Percentiles rank a stretch among this genome's conserved stretches.
phyloP scores from a whole-genome alignment of 345 rosid species.

The Sapria himalayana region DNA sequence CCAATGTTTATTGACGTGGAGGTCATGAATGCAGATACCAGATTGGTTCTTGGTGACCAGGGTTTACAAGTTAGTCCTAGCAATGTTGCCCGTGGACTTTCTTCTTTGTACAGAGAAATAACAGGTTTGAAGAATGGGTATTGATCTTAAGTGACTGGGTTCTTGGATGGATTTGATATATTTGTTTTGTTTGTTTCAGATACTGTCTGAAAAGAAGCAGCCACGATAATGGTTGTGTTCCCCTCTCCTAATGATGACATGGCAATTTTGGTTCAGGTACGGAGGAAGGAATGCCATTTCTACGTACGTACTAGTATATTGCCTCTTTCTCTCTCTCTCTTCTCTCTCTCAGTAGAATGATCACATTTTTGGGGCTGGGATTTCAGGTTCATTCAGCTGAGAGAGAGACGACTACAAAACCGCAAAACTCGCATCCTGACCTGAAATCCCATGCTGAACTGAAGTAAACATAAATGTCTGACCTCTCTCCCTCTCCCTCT shows the following conservation, averaged over 20 bases:
- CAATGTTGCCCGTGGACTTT: slow-evolving; percentile 89
- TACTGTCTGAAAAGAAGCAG: slow-evolving; percentile 94
- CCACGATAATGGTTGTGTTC: slow-evolving; percentile 90
- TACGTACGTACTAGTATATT: too few species aligned
- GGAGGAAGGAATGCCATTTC: background rate
- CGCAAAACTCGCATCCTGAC: too few species aligned
- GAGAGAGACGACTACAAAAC: too few species aligned
- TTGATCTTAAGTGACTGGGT: slow-evolving; percentile 10
- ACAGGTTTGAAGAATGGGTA: slow-evolving; percentile 49
- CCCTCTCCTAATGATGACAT: slow-evolving; percentile 97
- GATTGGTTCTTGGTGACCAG: slow-evolving; percentile 84
- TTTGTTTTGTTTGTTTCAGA: slow-evolving; percentile 25
- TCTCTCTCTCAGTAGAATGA: too few species aligned
- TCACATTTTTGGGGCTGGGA: too few species aligned
- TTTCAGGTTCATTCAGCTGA: too few species aligned
- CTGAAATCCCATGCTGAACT: too few species aligned
- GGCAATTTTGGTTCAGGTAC: slow-evolving; percentile 96
- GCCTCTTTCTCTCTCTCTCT: too few species aligned
- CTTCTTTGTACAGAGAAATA: slow-evolving; percentile 82
- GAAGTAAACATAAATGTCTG: too few species aligned
- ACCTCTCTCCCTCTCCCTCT: too few species aligned
- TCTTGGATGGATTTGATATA: slow-evolving; percentile 9
- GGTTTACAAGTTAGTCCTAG: slow-evolving; percentile 81
- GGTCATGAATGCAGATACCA: slow-evolving; percentile 93
- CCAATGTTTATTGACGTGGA: slow-evolving; percentile 98